Percentiles rank a stretch among this genome's conserved stretches.
Evolutionary conservation across 148 eudicot genomes (phyloP).

Genomic region (Cornus kousa): DNA sequence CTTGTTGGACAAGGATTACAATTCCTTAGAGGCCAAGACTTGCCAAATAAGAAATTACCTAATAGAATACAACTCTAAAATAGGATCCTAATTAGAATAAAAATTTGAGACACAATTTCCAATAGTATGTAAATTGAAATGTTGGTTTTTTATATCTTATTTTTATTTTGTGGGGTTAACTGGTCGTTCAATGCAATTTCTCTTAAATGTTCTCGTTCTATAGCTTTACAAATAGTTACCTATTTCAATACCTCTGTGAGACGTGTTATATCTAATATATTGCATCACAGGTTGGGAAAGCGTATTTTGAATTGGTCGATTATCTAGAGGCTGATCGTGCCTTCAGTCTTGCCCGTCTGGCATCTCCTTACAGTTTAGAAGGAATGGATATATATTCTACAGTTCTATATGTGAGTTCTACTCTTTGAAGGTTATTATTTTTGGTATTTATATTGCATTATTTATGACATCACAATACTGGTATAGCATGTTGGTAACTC

Average conservation of each 20-base stretch:
- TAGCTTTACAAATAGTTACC: background rate
- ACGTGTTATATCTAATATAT: constrained; percentile 6
- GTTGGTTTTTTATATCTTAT: background rate
- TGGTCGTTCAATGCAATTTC: background rate
- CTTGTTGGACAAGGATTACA: too few relatives aligned
- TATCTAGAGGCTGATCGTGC: constrained; percentile 94
- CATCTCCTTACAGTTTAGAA: constrained; percentile 88
- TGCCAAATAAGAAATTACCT: too few relatives aligned
- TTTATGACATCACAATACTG: too few relatives aligned
- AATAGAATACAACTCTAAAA: too few relatives aligned
- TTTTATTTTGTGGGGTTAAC: background rate
- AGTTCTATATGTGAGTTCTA: constrained; percentile 78
- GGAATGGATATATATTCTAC: constrained; percentile 98
- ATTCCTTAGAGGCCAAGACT: too few relatives aligned
- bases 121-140: background rate
- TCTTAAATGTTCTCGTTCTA: background rate
- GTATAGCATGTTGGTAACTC: too few relatives aligned
- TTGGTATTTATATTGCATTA: background rate
- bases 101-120: too few relatives aligned
- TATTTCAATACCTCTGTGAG: background rate
- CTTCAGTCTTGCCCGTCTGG: constrained; percentile 81
- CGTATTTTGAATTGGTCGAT: constrained; percentile 87
- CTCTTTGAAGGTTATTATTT: background rate
- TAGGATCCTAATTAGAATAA: too few relatives aligned
- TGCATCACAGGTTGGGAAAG: constrained; percentile 79